Evolutionary conservation across 371 early-diverging fungal genomes (phyloP), one percentile per base, ranked within the genome.

Genomic region (Mortierella sp.): DNA sequence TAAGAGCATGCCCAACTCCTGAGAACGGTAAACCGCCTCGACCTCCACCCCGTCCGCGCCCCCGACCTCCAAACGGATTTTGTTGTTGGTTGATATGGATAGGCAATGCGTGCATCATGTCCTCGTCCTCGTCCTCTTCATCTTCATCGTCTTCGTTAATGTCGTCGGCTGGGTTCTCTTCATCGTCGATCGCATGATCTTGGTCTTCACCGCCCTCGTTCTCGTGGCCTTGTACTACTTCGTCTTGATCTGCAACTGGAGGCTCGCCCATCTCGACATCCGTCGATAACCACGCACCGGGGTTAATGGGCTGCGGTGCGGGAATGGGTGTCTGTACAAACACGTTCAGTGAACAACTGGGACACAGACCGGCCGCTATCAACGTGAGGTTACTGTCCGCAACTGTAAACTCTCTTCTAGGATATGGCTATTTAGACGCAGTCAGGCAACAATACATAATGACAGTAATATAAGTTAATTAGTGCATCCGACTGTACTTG

Each of bases 281-380:
- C 1, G 26, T 34, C 9, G 78, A 46, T 7, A 69, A 60, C 60
- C 78, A 51, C 48, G 62, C 56, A 11, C 60, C 60, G n/a, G 78
- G 78, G 2, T 24, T 53, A 24, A 69, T 50, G 9, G 70, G 78
- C 31, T 64, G 65, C 26, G 78, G 70, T 19, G 78, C 65, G 2
- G 53, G 60, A 24, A 69, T 69, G 12, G 78, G 70, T 0, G 66
- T 50, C 48, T 64, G 70, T 1, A 76, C 62, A 46, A 61, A 60
- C 14, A 76, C 78, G 43, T 69, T 76, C 39, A 76, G 51, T 12
- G 78, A 76, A 37, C 78, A 76, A 41, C 78, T 76, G 2, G 78
- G 78, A 21, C 65, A 65, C 6, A 76, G 44, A 9, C 62, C 65
- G 0, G 61, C 70, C 6, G 56, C 70, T 2, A 28, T 28, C 44